Conservation (phyloP, 73 alveolate genomes). For the Paramecium sonneborni region DNA sequence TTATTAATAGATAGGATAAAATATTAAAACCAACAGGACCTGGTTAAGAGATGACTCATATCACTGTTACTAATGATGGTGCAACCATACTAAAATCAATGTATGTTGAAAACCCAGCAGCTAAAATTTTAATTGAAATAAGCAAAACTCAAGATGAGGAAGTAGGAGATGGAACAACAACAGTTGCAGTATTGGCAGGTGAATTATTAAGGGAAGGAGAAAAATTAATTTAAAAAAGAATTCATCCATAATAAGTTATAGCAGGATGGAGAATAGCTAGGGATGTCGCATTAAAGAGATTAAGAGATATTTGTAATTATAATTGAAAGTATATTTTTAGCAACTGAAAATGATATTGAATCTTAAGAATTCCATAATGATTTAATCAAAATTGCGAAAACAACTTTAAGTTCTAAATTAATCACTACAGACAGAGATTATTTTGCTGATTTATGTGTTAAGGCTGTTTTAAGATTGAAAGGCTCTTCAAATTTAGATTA, state of each 20-base stretch:
- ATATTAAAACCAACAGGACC: slow-evolving; percentile 87
- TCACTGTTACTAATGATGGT: slow-evolving; percentile 97
- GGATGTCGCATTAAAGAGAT: slow-evolving; percentile 89
- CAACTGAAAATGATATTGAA: slow-evolving; percentile 81
- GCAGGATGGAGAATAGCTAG: slow-evolving; percentile 95
- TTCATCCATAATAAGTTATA: slow-evolving; percentile 94
- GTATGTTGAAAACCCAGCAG: slow-evolving; percentile 98
- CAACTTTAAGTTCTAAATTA: slow-evolving; percentile 96
- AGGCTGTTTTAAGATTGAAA: slow-evolving; percentile 95
- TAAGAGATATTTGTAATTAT: slow-evolving; percentile 60
- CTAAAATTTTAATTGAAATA: slow-evolving; percentile 94
- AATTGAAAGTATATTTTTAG: not conserved
- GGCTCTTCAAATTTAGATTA: slow-evolving; percentile 91
- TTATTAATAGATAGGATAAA: slow-evolving; percentile 73
- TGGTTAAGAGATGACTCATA: slow-evolving; percentile 84
- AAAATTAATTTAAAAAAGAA: slow-evolving; percentile 82
- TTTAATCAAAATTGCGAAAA: slow-evolving; percentile 92
- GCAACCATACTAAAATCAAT: slow-evolving; percentile 96
- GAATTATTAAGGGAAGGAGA: slow-evolving; percentile 97
- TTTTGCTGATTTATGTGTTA: slow-evolving; percentile 95
- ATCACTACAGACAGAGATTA: slow-evolving; percentile 93
- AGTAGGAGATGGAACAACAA: slow-evolving; percentile 99
- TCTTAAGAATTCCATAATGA: slow-evolving; percentile 85
- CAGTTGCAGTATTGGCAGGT: slow-evolving; percentile 96
- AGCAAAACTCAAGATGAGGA: slow-evolving; percentile 95